Conservation (phyloP, 768 basidiomycete species). For the Lactifluus pinguis region DNA sequence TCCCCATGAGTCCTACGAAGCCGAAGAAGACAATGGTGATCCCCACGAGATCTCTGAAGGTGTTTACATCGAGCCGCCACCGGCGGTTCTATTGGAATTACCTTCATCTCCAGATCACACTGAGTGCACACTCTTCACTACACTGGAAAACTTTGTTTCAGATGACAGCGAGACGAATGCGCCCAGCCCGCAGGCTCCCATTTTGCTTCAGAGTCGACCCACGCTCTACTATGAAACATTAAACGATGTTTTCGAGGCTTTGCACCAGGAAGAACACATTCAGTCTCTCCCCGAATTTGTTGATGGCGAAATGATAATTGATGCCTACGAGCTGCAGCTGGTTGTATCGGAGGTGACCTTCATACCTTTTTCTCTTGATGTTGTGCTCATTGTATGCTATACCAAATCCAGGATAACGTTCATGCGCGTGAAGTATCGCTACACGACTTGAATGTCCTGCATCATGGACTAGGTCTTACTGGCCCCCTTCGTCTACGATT, state of each 20-base stretch:
- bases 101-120: slow-evolving; percentile 31
- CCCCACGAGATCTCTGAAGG: slow-evolving; percentile 28
- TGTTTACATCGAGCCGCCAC: slow-evolving; percentile 68
- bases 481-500: slow-evolving; percentile 19
- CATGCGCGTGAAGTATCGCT: slow-evolving; percentile 21
- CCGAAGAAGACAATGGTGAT: neutral
- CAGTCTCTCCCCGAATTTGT: slow-evolving; percentile 36
- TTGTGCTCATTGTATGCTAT: neutral
- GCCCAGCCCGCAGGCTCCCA: slow-evolving; percentile 18
- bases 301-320: slow-evolving; percentile 57
- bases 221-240: slow-evolving; percentile 74
- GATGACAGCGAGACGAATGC: neutral
- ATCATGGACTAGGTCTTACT: slow-evolving; percentile 17
- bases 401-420: slow-evolving; percentile 15
- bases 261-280: slow-evolving; percentile 54
- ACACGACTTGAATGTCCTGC: slow-evolving; percentile 19
- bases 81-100: slow-evolving; percentile 48
- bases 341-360: slow-evolving; percentile 50
- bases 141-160: slow-evolving; percentile 8
- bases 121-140: slow-evolving; percentile 24
- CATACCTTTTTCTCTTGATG: neutral
- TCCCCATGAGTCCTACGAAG: neutral
- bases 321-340: slow-evolving; percentile 63
- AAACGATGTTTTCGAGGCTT: slow-evolving; percentile 57
- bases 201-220: slow-evolving; percentile 54